These are phyloP conservation scores for Priceomyces castillae DNA, from an alignment of 805 yeast genomes.

Conservation along the genomic window DNA sequence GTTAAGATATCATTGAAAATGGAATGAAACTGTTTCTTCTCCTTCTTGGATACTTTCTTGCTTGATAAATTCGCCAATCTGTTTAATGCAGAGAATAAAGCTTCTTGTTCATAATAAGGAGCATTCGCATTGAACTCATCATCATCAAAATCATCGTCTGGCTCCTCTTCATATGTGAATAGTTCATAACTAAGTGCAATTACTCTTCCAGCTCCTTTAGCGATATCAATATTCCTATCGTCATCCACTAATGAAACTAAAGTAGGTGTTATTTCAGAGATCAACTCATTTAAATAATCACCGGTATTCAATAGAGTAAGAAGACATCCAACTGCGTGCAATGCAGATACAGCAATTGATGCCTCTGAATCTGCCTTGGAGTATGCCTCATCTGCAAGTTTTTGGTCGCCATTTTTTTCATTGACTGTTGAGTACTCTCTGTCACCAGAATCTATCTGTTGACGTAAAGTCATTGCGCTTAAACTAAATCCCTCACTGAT, in stretches of 20 bases:
- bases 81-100: conserved; percentile 38
- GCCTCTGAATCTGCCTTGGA: conserved; percentile 31
- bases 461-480: conserved; percentile 28
- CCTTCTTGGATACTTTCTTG: conserved; percentile 59
- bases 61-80: conserved; percentile 50
- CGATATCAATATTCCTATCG: conserved; percentile 41
- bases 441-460: conserved; percentile 39
- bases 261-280: conserved; percentile 38
- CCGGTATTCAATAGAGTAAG: conserved; percentile 45
- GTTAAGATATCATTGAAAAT: conserved; percentile 56
- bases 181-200: conserved; percentile 57
- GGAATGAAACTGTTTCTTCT: conserved; percentile 57
- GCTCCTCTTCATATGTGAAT: conserved; percentile 43
- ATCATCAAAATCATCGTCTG: conserved; percentile 31
- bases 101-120: conserved; percentile 55
- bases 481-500: conserved; percentile 38
- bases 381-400: conserved; percentile 33
- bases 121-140: conserved; percentile 42
- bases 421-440: conserved; percentile 42
- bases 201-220: conserved; percentile 54
- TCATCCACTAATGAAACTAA: conserved; percentile 43
- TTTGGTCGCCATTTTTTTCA: conserved; percentile 34
- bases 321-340: conserved; percentile 47
- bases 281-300: conserved; percentile 38
- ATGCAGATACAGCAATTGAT: conserved; percentile 38